Evolutionary conservation across 306 rosid genomes (phyloP), one percentile per base, ranked within the genome.

Genomic region (barrel medic (Medicago truncatula)): DNA sequence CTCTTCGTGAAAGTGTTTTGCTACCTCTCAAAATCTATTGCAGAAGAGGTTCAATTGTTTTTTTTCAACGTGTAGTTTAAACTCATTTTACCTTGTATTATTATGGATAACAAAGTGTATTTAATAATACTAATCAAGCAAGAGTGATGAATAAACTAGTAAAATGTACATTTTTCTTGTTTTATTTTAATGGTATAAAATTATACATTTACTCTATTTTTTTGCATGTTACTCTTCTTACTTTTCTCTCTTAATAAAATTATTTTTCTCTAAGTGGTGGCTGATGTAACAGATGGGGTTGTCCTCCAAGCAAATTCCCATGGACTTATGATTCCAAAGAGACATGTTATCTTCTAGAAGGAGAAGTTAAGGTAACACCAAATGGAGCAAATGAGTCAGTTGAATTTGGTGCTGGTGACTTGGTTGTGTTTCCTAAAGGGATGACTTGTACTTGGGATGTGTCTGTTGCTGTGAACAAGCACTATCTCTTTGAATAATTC

Each of bases 381-480:
- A 84, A 70, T 53, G 98, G 97, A 7, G 77, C 92, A n/a, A 65
- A 83, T 20, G 96, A 92, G 76, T 28, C 91, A 0, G 96, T 94
- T 34, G 97, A 94, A 89, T 85, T 94, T 78, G 90, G 85, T 63
- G 96, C 96, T 17, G 98, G 98, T 50, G 98, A 94, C 85, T 90
- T 94, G 83, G 97, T 94, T 64, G 96, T 83, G 77, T 94, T 94
- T 74, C 98, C 97, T 13, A 86, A 90, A 72, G 98, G 98, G 60
- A 86, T 94, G 98, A 91, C 87, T 64, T 94, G 98, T 89, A 88
- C 92, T 34, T 94, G 97, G 98, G 96, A 94, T 79, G 98, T 94
- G 4, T 90, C 96, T 23, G 89, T 90, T 68, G 92, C 75, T 58
- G 98, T 94, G 3, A 80, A 94, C 83, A 91, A 91, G 88, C 97